Base-by-base conservation (phyloP, 2,329 filamentous ascomycete species). In the Scytalidium lignicola region DNA sequence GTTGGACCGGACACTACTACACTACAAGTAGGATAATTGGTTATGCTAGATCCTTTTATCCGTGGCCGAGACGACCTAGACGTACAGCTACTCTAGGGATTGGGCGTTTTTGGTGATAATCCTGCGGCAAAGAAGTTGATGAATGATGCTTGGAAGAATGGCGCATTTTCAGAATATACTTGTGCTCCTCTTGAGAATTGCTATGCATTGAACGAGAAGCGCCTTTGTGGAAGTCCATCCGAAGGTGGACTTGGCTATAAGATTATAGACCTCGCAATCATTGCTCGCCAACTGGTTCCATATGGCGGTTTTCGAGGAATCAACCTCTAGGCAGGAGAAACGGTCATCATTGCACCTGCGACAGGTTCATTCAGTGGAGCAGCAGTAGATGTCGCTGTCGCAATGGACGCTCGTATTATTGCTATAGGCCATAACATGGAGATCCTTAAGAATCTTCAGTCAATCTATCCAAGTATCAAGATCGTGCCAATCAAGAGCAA, bases 351-450 rank as follows among this genome's bases (percentile, higher is more conserved):
- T 3, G 59, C 59, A 20, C 74, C 74, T 2, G 74, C 73, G 8
- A 76, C 73, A 0, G 74, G 74, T 0, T 54, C 53, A 0, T 78
- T 70, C 55, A 68, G 74, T 2, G 65, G 70, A 12, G 69, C 66
- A 1, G 74, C 65, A 1, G 71, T 76, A 0, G 51, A 63, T 2
- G 62, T 72, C 2, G 74, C 74, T 0, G 46, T 73, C 2, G 69
- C 73, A 0, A 71, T 77, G 68, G 74, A 74, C 0, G 74, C 74
- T 5, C 65, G 61, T 17, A 74, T 78, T 2, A 59, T 80, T 47
- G 75, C 75, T 2, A 67, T 73, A 62, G 74, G 75, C 1, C 62
- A 75, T 15, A 73, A 73, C 53, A 54, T 62, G 49, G 57, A 58
- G 22, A 54, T 54, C 23, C 56, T 76, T 19, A 60, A 59, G 12